Percentiles rank a stretch among this genome's conserved stretches.
Evolutionary conservation across 805 yeast species (phyloP).

Genomic region (Grigorovia humatica): DNA sequence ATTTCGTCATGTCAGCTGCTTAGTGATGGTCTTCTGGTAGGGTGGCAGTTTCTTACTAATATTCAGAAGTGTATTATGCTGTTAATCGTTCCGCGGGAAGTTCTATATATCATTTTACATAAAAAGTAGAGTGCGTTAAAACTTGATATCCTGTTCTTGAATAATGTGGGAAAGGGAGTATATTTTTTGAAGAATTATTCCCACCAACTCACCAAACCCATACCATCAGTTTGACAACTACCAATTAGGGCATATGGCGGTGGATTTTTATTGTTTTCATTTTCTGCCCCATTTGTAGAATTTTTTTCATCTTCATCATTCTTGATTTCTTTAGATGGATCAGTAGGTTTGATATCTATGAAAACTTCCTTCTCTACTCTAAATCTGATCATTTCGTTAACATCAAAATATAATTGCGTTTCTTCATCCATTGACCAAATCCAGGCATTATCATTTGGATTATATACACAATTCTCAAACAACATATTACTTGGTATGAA

Average conservation of each 20-base stretch:
- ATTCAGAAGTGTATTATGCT: too few relatives aligned
- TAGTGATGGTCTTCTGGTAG: too few relatives aligned
- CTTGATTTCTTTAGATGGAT: conserved; percentile 1
- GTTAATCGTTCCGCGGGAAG: too few relatives aligned
- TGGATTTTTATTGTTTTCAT: conserved; percentile 29
- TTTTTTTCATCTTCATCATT: not conserved
- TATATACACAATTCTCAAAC: conserved; percentile 65
- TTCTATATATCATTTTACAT: too few relatives aligned
- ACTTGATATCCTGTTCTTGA: too few relatives aligned
- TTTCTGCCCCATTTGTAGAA: conserved; percentile 17
- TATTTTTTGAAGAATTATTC: conserved; percentile 32
- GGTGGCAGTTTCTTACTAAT: too few relatives aligned
- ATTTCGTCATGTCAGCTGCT: too few relatives aligned
- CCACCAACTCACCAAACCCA: conserved; percentile 98
- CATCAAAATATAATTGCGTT: conserved; percentile 70
- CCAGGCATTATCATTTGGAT: conserved; percentile 84
- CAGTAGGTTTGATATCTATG: conserved; percentile 62
- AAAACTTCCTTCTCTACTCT: conserved; percentile 85
- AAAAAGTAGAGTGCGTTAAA: too few relatives aligned
- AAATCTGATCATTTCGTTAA: conserved; percentile 84
- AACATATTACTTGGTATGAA: conserved; percentile 76
- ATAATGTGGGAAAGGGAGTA: too few relatives aligned
- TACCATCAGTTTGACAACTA: conserved; percentile 90
- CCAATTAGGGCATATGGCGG: conserved; percentile 84
- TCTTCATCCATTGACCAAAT: conserved; percentile 74